Conservation (phyloP, 345 rosid species). For the Eucalyptus sideroxylon region DNA sequence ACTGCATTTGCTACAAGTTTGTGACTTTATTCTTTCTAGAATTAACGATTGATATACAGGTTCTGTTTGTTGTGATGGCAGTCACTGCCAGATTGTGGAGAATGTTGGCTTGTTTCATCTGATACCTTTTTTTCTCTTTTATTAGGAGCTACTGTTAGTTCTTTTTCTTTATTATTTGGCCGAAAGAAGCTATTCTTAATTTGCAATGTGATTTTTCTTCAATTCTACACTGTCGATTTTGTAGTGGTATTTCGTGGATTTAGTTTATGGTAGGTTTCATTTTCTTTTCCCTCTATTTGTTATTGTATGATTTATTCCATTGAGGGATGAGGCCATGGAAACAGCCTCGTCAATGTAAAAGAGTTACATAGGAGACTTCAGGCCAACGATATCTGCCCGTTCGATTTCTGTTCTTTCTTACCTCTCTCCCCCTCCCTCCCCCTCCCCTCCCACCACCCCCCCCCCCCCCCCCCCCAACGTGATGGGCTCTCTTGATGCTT, state of each 20-base stretch:
- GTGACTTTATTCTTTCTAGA: neutral
- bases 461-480: too few species aligned
- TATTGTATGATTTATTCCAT: too few species aligned
- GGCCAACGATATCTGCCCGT: too few species aligned
- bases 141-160: neutral
- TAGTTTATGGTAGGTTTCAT: neutral
- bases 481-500: too few species aligned
- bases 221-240: neutral
- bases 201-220: neutral
- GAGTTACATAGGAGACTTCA: too few species aligned
- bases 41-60: neutral
- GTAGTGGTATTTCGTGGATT: neutral
- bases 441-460: too few species aligned
- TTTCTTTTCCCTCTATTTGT: neutral
- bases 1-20: neutral
- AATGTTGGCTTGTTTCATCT: neutral
- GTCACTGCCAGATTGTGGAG: neutral
- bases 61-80: neutral
- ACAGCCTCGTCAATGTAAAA: too few species aligned
- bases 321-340: too few species aligned
- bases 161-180: neutral
- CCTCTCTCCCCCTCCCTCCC: accelerated
- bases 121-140: neutral
- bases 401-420: too few species aligned
- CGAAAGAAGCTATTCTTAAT: neutral